Percentiles rank a stretch among this genome's conserved stretches.
These are phyloP conservation scores for Elsinoe australis DNA, from an alignment of 2,329 filamentous ascomycete genomes.

Conservation along the genomic window DNA sequence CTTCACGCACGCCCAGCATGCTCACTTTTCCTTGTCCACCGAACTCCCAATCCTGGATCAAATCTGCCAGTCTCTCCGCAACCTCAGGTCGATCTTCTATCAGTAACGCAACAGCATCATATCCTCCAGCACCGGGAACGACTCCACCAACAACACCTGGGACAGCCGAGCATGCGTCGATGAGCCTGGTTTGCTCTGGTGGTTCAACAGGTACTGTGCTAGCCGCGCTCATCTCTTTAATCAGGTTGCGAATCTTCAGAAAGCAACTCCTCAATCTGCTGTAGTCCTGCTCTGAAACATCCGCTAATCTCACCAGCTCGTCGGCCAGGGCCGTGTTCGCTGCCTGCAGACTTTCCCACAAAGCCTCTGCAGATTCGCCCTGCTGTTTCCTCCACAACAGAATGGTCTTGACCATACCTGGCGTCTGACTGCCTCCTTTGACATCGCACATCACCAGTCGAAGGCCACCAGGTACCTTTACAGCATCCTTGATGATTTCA, in stretches of 20 bases:
- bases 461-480: conserved; percentile 64
- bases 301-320: conserved; percentile 51
- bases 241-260: conserved; percentile 48
- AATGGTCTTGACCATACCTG: conserved; percentile 91
- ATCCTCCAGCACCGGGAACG: conserved; percentile 88
- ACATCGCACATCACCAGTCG: conserved; percentile 91
- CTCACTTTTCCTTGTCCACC: conserved; percentile 50
- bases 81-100: conserved; percentile 65
- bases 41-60: conserved; percentile 56
- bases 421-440: conserved; percentile 85
- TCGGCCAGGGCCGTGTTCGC: conserved; percentile 64
- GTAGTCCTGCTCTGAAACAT: conserved; percentile 45
- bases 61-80: conserved; percentile 50
- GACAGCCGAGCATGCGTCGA: conserved; percentile 65
- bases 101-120: conserved; percentile 77
- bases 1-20: conserved; percentile 61
- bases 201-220: conserved; percentile 87
- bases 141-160: conserved; percentile 83
- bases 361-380: too few species aligned
- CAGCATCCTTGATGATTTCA: conserved; percentile 60
- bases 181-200: conserved; percentile 68
- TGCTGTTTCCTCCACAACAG: conserved; percentile 65
- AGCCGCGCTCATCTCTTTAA: conserved; percentile 66
- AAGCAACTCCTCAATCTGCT: conserved; percentile 47
- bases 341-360: conserved; percentile 70